Base-by-base conservation (phyloP, 345 rosid species). In the Atalantia buxifolia region DNA sequence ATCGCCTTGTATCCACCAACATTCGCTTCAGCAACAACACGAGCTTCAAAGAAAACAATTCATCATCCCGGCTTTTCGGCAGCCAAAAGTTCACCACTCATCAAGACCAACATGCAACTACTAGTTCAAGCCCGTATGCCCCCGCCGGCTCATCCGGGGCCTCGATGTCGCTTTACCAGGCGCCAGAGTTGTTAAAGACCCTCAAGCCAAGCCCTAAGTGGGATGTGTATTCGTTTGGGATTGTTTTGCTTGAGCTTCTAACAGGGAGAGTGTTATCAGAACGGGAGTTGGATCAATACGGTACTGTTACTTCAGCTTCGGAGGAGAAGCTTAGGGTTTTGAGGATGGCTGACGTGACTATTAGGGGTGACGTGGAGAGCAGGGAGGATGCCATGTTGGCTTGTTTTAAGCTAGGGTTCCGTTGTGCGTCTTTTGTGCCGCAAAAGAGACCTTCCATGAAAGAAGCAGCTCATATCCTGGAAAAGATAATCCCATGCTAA, bases 401-500 rank as follows among this genome's bases (percentile, higher is more conserved):
- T 5, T 90, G 94, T 61, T 87, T 96, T 68, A 91, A 83, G 83
- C 74, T 96, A 81, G 97, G 92, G 76, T 84, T 92, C 80, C 79
- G 88, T 9, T 96, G 99, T 81, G 93, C 89, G 55, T 86, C 89
- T 13, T 81, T 88, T 75, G 84, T 74, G 71, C 88, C 99, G 40
- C 92, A 88, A 35, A 93, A 84, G 85, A 93, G 99, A 89, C 97
- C 98, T 9, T 67, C 89, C 74, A 92, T 96, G 95, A 96, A 88
- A 77, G 99, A 96, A 81, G 94, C 84, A 10, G 79, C 84, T 12
- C 95, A 90, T 67, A 83, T 88, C 56, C 82, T 95, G 1, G 98
- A 91, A 63, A 93, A 92, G 86, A 69, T 45, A 0, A 45, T 88
- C 66, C 76, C 84, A 69, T 66, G 53, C 9, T 64, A 31, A 6